Conservation (phyloP, 2,329 filamentous ascomycete species). For the Phyllosticta paracitricarpa region DNA sequence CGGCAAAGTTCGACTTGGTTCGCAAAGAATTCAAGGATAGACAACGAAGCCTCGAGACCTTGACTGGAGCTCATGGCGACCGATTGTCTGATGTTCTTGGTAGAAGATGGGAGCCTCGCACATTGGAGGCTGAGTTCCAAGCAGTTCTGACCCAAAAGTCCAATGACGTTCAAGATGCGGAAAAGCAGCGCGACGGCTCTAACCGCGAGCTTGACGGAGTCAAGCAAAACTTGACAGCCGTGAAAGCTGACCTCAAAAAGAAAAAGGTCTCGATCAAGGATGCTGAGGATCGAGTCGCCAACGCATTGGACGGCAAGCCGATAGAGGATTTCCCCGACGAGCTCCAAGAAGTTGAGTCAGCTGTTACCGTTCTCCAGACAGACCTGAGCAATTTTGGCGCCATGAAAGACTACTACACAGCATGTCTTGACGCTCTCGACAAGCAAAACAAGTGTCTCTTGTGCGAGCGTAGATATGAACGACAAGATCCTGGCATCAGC, state of each 20-base stretch:
- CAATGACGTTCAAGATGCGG: conserved; percentile 51
- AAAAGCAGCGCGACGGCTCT: conserved; percentile 59
- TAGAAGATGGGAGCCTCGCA: conserved; percentile 56
- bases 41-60: conserved; percentile 64
- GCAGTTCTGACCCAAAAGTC: conserved; percentile 48
- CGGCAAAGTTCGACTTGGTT: conserved; percentile 73
- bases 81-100: conserved; percentile 59
- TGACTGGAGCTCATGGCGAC: conserved; percentile 63
- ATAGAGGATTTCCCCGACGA: conserved; percentile 39
- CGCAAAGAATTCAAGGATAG: conserved; percentile 70
- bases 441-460: conserved; percentile 65
- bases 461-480: conserved; percentile 60
- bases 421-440: conserved; percentile 56
- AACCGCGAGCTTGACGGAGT: conserved; percentile 66
- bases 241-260: conserved; percentile 53
- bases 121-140: conserved; percentile 63
- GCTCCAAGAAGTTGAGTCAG: conserved; percentile 41
- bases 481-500: conserved; percentile 47
- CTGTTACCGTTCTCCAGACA: conserved; percentile 44
- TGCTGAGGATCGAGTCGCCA: conserved; percentile 52
- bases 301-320: conserved; percentile 16
- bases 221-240: conserved; percentile 59
- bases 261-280: conserved; percentile 52
- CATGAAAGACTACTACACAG: conserved; percentile 60
- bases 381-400: conserved; percentile 61